Conservation (phyloP, 805 yeast species). For the Candida alai region DNA sequence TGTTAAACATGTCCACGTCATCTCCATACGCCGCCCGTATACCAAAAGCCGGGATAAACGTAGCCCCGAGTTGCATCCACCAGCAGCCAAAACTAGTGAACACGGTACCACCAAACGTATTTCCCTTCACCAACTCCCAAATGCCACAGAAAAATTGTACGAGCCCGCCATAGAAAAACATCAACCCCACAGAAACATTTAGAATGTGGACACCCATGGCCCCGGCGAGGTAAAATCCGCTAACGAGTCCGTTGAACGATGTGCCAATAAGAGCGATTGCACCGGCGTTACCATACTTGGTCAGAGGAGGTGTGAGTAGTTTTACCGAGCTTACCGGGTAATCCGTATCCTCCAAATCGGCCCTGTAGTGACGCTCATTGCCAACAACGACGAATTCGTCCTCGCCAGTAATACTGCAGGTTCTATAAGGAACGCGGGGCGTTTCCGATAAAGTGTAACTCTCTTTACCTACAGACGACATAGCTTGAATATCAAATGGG, state of each 20-base stretch:
- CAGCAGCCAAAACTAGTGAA: conserved; percentile 5
- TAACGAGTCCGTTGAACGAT: conserved; percentile 6
- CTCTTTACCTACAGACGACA: too few species aligned
- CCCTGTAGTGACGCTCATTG: conserved; percentile 4
- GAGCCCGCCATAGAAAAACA: conserved; percentile 6
- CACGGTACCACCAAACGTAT: conserved; percentile 5
- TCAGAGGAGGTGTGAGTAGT: not conserved
- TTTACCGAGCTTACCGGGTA: not conserved
- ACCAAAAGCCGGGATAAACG: conserved; percentile 4
- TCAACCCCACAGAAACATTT: conserved; percentile 5
- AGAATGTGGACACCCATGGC: not conserved
- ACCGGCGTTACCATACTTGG: conserved; percentile 4
- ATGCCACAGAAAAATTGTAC: conserved; percentile 6
- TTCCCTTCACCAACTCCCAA: conserved; percentile 2
- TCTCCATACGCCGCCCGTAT: conserved; percentile 5
- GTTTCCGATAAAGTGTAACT: too few species aligned
- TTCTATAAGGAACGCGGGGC: conserved; percentile 2
- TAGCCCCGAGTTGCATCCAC: conserved; percentile 7
- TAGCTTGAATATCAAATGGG: too few species aligned
- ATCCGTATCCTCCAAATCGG: conserved; percentile 1
- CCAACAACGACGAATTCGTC: conserved; percentile 5
- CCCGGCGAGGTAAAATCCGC: conserved; percentile 5
- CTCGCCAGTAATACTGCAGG: conserved; percentile 4
- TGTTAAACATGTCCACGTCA: conserved; percentile 5
- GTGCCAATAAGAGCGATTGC: conserved; percentile 6